Evolutionary conservation across 306 rosid species (phyloP), one percentile per base, ranked within the genome.

Genomic region (Adenanthera pavonina): DNA sequence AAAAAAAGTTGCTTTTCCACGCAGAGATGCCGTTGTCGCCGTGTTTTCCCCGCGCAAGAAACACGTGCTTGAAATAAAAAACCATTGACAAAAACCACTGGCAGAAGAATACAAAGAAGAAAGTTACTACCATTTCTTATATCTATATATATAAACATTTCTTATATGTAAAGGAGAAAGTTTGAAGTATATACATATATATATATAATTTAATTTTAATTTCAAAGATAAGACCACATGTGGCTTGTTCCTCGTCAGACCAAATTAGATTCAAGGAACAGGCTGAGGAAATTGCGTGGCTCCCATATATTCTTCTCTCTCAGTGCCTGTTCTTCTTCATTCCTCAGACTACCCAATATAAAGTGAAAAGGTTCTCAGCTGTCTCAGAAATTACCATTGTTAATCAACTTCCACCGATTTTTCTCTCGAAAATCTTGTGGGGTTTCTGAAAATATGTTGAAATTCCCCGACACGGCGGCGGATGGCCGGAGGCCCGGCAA

Each of bases 1-100:
- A 25, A 25, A 25, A 25, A 25, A 25, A 25, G 30, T 25, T 25
- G 0, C 30, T 25, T 25, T 25, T 25, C 30, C 30, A 25, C 30
- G 30, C 30, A 25, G 30, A 25, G 30, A 25, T 25, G 30, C 30
- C 30, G 30, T 25, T 25, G 30, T 25, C 30, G 30, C n/a, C 62
- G 38, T 13, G 7, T 34, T 41, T 71, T 74, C 30, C 36, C 17
- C 34, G 43, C 52, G 86, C 83, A 71, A 66, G 70, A 90, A 90
- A 91, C 84, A 93, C 97, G 98, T 93, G 98, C 88, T 75, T 83
- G 1, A 83, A 73, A 77, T 59, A 33, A 79, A 80, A 75, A 76
- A 74, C 30, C 72, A 40, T 65, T 64, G 0, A 12, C 8, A 9
- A 68, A 76, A 30, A 11, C 51, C 30, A 6, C 7, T 15, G 65